phyloP scores from a whole-genome alignment of 192 early-diverging fungal species.

The Paraglomus occultum region DNA sequence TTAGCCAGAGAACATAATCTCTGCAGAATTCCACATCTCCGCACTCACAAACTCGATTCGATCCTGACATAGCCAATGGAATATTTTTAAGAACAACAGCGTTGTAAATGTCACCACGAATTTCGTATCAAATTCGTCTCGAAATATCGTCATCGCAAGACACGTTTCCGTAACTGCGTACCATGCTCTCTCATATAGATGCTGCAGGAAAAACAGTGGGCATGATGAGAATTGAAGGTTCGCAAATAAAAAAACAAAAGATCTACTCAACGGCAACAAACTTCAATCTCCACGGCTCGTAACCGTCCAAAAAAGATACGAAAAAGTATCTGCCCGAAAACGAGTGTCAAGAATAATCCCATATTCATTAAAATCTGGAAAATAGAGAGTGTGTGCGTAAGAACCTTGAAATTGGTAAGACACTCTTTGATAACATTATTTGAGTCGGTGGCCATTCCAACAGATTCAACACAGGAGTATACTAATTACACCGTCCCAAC shows the following conservation, averaged over 20 bases:
- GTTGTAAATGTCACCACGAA: constrained; percentile 83
- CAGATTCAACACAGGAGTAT: no score
- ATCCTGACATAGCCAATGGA: constrained; percentile 95
- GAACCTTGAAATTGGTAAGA: neutral
- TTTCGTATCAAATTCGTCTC: constrained; percentile 89
- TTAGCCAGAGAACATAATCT: neutral
- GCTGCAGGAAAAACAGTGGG: constrained; percentile 45
- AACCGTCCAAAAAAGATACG: constrained; percentile 89
- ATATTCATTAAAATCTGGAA: constrained; percentile 76
- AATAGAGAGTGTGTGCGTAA: neutral
- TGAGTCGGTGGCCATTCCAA: no score
- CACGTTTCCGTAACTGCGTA: constrained; percentile 96
- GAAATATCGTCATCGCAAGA: constrained; percentile 93
- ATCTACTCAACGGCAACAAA: constrained; percentile 31
- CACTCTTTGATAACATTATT: neutral
- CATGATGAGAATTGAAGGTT: constrained; percentile 9
- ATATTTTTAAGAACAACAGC: constrained; percentile 90
- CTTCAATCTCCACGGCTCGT: constrained; percentile 91
- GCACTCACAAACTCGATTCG: constrained; percentile 78
- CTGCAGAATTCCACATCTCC: neutral
- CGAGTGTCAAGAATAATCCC: constrained; percentile 72
- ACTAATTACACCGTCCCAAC: no score
- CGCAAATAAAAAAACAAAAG: neutral
- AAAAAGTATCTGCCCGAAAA: constrained; percentile 75
- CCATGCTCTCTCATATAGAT: constrained; percentile 98